Evolutionary conservation across 2,329 filamentous ascomycete species (phyloP), one percentile per base, ranked within the genome.

Genomic region (Teratosphaeria gauchensis): DNA sequence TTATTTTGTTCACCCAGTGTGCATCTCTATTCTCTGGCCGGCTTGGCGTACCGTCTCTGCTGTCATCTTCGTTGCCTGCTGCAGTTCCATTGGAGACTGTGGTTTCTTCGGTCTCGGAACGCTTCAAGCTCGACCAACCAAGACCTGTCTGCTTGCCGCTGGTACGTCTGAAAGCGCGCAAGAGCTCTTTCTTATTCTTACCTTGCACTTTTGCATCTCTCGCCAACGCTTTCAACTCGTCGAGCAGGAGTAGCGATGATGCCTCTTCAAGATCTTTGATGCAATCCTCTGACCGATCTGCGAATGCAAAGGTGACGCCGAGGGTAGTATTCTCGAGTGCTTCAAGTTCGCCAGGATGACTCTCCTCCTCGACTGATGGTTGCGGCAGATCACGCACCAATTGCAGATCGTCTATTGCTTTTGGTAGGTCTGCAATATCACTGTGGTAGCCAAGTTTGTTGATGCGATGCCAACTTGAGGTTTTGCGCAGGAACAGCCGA

Each of bases 401-500:
- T 66, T 94, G 88, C 4, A 97, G 76, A 53, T 78, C 80, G 12
- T 76, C 72, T 3, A 91, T 84, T 1, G 90, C 88, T 14, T 75
- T 70, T 14, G 84, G 78, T 46, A 92, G 78, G 70, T 96, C 84
- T 52, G 86, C 82, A 61, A 99, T 88, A 70, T 97, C 92, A 63
- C 84, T 83, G 68, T 92, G 84, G 68, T 96, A 96, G 1, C 84
- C 84, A 30, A 99, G 75, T 24, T 85, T 84, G 66, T 82, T 84
- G 62, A 90, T 82, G 9, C 94, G 86, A 76, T 96, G 91, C 94
- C 94, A 99, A 1, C 86, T 85, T 24, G 89, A 88, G 1, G 90
- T 90, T 72, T 99, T 99, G 53, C 94, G 85, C 2, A 99, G 78
- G 69, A 99, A 99, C 1, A 99, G 77, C 24, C 94, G 85, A 14